Percentiles rank a stretch among this genome's conserved stretches.
Evolutionary conservation across 2,329 filamentous ascomycete species (phyloP).

Genomic region (Stemphylium beticola): DNA sequence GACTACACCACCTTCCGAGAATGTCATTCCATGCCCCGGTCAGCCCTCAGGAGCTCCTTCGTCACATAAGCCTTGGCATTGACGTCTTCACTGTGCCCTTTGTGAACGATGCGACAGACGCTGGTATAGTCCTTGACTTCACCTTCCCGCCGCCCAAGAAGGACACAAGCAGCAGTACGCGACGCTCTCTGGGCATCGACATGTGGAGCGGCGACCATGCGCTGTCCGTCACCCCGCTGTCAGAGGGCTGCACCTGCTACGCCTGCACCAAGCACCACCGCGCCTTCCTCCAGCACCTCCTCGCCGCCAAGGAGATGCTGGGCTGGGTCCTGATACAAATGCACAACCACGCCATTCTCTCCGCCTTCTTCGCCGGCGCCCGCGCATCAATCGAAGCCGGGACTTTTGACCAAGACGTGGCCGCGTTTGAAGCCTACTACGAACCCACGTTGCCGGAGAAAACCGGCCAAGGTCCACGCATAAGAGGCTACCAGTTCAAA

Average conservation of each 20-base stretch:
- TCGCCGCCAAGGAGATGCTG: constrained; percentile 93
- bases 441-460: constrained; percentile 73
- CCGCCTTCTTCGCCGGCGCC: constrained; percentile 74
- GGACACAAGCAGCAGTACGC: constrained; percentile 14
- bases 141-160: constrained; percentile 63
- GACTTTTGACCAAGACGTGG: constrained; percentile 61
- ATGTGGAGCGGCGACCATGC: constrained; percentile 72
- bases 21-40: constrained; percentile 73
- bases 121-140: constrained; percentile 84
- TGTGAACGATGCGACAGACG: constrained; percentile 75
- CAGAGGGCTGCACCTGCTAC: constrained; percentile 74
- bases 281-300: constrained; percentile 86
- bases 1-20: constrained; percentile 70
- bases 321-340: constrained; percentile 92
- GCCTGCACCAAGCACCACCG: constrained; percentile 82
- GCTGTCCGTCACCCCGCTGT: constrained; percentile 67
- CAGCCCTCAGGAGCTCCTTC: constrained; percentile 78
- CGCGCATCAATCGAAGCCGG: constrained; percentile 66
- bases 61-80: constrained; percentile 75
- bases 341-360: constrained; percentile 81
- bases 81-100: constrained; percentile 84
- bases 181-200: constrained; percentile 69
- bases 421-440: constrained; percentile 71
- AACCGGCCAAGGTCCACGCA: constrained; percentile 74
- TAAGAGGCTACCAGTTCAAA: constrained; percentile 45